Percentiles rank a stretch among this genome's conserved stretches.
phyloP scores from a whole-genome alignment of 192 early-diverging fungal species.

The Podila clonocystis region DNA sequence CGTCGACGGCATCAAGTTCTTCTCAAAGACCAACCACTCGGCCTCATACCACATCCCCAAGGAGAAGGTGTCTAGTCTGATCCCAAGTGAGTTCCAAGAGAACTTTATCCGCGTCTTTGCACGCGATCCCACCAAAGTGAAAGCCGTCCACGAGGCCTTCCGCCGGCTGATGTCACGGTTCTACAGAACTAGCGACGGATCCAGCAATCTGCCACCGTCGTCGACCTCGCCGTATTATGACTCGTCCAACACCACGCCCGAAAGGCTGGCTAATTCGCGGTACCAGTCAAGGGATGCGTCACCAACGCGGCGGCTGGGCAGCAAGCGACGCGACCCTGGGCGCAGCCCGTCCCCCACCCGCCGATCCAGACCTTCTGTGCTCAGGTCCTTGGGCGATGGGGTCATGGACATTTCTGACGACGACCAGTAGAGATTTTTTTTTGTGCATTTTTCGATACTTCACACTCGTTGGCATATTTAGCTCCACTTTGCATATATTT shows the following conservation, averaged over 20 bases:
- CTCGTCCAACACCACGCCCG: conserved; percentile 40
- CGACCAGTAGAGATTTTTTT: not conserved
- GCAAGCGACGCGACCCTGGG: conserved; percentile 13
- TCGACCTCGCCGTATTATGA: conserved; percentile 46
- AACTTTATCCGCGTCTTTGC: conserved; percentile 74
- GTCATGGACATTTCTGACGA: conserved; percentile 21
- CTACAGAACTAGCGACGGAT: conserved; percentile 30
- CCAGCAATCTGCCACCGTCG: conserved; percentile 36
- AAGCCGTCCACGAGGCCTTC: conserved; percentile 55
- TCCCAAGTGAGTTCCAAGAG: conserved; percentile 78
- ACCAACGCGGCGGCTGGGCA: conserved; percentile 5
- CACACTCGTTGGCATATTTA: no score
- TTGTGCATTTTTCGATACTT: not conserved
- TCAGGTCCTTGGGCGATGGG: conserved; percentile 9
- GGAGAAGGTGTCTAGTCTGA: conserved; percentile 76
- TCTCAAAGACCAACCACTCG: conserved; percentile 64
- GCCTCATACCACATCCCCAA: conserved; percentile 72
- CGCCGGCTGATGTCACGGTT: conserved; percentile 45
- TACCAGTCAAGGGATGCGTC: conserved; percentile 15
- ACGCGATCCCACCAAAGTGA: conserved; percentile 62
- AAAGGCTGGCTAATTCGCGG: not conserved
- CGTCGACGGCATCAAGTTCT: conserved; percentile 86
- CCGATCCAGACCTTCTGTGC: not conserved
- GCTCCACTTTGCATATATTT: not conserved
- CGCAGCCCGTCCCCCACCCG: conserved; percentile 18